These are phyloP conservation scores for Huntiella decipiens DNA, from an alignment of 2,329 filamentous ascomycete species.

Conservation along the genomic window DNA sequence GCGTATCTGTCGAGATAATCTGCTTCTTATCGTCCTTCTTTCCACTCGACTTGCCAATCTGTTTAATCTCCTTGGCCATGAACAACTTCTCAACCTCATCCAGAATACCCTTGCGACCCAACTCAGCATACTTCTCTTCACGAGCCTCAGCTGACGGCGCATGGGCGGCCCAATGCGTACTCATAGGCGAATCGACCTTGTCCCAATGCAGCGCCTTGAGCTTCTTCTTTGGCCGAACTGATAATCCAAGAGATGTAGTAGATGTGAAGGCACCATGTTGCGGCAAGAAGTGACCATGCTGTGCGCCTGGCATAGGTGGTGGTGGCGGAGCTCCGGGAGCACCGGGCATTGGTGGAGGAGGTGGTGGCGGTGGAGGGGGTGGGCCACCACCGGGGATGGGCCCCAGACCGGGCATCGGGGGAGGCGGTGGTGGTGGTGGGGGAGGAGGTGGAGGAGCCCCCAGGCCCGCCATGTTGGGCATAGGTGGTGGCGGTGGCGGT, in stretches of 20 bases:
- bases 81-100: constrained; percentile 97
- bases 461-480: constrained; percentile 15
- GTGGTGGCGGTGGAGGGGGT: constrained; percentile 21
- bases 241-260: constrained; percentile 44
- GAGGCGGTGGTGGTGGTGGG: constrained; percentile 18
- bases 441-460: constrained; percentile 5
- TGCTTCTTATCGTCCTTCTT: constrained; percentile 95
- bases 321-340: constrained; percentile 32
- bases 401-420: constrained; percentile 20
- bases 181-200: constrained; percentile 82
- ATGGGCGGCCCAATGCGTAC: constrained; percentile 83
- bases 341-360: constrained; percentile 22
- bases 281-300: constrained; percentile 59
- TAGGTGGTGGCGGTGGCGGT: constrained; percentile 23
- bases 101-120: constrained; percentile 84
- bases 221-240: constrained; percentile 91
- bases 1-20: constrained; percentile 77
- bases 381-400: constrained; percentile 19
- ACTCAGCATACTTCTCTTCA: constrained; percentile 88
- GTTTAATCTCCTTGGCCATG: constrained; percentile 90
- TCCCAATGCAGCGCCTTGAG: constrained; percentile 99
- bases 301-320: constrained; percentile 46
- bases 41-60: constrained; percentile 47
- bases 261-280: constrained; percentile 37
- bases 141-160: constrained; percentile 70